phyloP scores from a whole-genome alignment of 495 filamentous ascomycete species.

The Aspergillus wentii region DNA sequence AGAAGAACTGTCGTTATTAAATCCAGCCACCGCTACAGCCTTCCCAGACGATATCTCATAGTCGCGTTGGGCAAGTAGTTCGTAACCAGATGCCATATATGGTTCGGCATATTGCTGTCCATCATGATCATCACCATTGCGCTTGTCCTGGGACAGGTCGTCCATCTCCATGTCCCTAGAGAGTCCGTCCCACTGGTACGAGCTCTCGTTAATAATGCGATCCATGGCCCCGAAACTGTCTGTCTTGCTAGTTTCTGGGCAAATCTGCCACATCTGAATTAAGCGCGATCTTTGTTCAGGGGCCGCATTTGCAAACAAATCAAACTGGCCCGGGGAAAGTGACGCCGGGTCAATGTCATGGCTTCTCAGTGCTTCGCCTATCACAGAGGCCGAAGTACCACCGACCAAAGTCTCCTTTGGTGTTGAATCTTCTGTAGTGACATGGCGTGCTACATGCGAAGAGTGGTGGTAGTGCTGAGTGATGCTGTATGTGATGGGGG shows the following conservation, averaged over 20 bases:
- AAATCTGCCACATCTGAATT: conserved; percentile 64
- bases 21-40: too few species aligned
- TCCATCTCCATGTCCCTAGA: conserved; percentile 54
- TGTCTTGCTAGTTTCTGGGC: conserved; percentile 23
- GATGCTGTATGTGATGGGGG: conserved; percentile 57
- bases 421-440: conserved; percentile 8
- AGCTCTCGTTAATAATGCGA: too few species aligned
- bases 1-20: conserved; percentile 7
- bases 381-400: too few species aligned
- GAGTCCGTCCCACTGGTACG: too few species aligned
- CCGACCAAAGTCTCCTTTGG: conserved; percentile 1
- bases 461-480: conserved; percentile 76
- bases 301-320: conserved; percentile 57
- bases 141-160: conserved; percentile 24
- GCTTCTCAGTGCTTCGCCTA: conserved; percentile 30
- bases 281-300: conserved; percentile 53
- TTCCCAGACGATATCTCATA: conserved; percentile 38
- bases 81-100: conserved; percentile 69
- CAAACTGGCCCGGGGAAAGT: conserved; percentile 53
- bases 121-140: conserved; percentile 22
- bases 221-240: too few species aligned
- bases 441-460: conserved; percentile 47
- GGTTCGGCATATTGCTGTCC: conserved; percentile 49
- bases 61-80: conserved; percentile 45
- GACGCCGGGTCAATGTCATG: conserved; percentile 50